Conservation (phyloP, 1,284 basidiomycete genomes). For the Leccinum brunneo-olivaceum region DNA sequence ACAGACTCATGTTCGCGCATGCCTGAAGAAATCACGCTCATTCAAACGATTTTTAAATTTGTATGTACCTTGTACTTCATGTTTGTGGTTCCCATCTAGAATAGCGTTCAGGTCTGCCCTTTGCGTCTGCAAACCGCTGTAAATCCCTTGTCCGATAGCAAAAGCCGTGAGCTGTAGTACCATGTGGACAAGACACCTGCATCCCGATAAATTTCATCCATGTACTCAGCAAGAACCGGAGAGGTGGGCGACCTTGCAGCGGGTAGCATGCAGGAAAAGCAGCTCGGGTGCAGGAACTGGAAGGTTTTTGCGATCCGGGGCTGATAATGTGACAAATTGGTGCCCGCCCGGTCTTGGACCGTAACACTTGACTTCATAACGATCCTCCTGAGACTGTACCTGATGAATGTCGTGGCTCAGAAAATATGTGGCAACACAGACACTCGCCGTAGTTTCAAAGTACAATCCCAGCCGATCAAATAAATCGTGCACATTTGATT, state of each 20-base stretch:
- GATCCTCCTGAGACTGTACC: neutral
- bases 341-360: neutral
- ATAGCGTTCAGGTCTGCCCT: too few relatives aligned
- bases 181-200: too few relatives aligned
- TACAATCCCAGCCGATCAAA: neutral
- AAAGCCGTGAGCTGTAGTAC: too few relatives aligned
- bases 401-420: neutral
- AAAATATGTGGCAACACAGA: neutral
- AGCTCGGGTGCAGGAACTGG: constrained; percentile 1
- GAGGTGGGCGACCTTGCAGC: constrained; percentile 7
- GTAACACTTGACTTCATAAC: constrained; percentile 2
- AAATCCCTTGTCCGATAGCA: too few relatives aligned
- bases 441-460: neutral
- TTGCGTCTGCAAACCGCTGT: too few relatives aligned
- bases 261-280: constrained; percentile 7
- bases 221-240: constrained; percentile 7
- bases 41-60: too few relatives aligned
- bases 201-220: constrained; percentile 1
- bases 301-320: neutral
- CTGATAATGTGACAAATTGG: neutral
- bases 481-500: neutral
- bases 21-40: too few relatives aligned
- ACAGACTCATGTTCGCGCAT: too few relatives aligned
- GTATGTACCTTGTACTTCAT: too few relatives aligned
- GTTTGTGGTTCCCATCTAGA: too few relatives aligned